Conservation (phyloP, 2,329 filamentous ascomycete species). For the Monosporascus sp. region DNA sequence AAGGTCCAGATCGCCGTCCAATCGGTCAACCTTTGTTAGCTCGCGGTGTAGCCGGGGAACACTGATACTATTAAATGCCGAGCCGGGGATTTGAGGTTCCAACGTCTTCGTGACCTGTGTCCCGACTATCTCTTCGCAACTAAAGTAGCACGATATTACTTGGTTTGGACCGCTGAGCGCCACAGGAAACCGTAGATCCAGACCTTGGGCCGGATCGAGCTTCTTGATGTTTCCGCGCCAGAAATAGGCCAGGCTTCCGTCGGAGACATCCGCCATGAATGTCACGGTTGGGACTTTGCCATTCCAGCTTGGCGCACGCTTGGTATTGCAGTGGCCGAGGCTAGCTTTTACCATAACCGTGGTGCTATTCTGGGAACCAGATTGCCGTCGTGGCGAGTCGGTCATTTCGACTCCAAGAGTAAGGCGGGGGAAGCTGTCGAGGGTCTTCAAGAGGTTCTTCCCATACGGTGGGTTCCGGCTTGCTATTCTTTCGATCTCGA, state of each 20-base stretch:
- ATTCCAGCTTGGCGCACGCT: conserved; percentile 54
- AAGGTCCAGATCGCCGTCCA: conserved; percentile 19
- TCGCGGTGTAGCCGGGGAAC: not conserved
- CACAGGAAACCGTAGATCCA: conserved; percentile 54
- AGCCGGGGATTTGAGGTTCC: conserved; percentile 25
- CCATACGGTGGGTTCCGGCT: conserved; percentile 82
- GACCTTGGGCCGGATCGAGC: conserved; percentile 52
- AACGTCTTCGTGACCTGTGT: conserved; percentile 34
- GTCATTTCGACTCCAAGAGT: conserved; percentile 33
- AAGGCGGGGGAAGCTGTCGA: conserved; percentile 64
- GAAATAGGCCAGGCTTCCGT: conserved; percentile 65
- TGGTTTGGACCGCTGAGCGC: conserved; percentile 49
- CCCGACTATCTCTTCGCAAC: conserved; percentile 79
- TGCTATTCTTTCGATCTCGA: conserved; percentile 70
- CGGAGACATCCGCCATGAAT: conserved; percentile 66
- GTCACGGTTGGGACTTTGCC: conserved; percentile 63
- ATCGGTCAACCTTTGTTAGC: not conserved
- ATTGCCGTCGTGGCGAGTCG: conserved; percentile 25
- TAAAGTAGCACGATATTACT: conserved; percentile 61
- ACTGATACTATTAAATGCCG: conserved; percentile 21
- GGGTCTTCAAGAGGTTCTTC: conserved; percentile 55
- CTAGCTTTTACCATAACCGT: conserved; percentile 59
- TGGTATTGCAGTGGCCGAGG: conserved; percentile 67
- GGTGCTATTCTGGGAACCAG: conserved; percentile 36
- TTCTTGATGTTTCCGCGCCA: conserved; percentile 58